Base-by-base conservation (phyloP, 257 asterid species). In the Thymus mandschuricus region DNA sequence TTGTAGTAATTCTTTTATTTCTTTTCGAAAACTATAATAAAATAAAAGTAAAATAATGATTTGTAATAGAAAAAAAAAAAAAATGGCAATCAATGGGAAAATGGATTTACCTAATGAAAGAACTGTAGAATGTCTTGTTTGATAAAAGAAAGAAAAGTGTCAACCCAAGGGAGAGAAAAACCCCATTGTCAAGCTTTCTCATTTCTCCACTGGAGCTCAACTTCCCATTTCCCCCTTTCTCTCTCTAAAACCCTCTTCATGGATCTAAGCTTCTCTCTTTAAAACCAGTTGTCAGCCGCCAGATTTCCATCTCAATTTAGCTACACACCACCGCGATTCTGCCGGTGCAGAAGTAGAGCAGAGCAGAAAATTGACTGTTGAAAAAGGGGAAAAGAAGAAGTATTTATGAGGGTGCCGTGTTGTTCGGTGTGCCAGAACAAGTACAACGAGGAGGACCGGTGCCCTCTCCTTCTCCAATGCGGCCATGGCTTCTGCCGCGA, bases 401-500 rank as follows among this genome's bases (percentile, higher is more conserved):
- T 12, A 8, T 1, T 4, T 69, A 94, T 89, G 98, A 81, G 89
- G 89, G 85, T 82, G 60, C 96, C 97, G 54, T 84, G 89, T 62
- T 94, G 99, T 73, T 85, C 96, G 64, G 97, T 94, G 60, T 94
- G 99, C 76, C 88, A 94, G 77, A 89, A 83, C 86, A 87, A 85
- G 87, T 94, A 86, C 86, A 83, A 84, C 87, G 99, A 94, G 79
- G 99, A 84, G 45, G 97, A 88, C 74, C 82, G 98, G 74, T 94
- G 98, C 77, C 99, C 99, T 52, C 86, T 94, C 51, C 80, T 89
- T 68, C 97, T 94, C 82, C 99, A 91, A 86, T 94, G 99, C 86
- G 99, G 99, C 78, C 99, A 94, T 70, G 92, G 97, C 57, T 94
- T 89, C 85, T 94, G 99, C 84, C 91, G 91, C 66, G 95, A 88